Evolutionary conservation across 495 filamentous ascomycete genomes (phyloP), one percentile per base, ranked within the genome.

Genomic region (Penicillium crystallinum): DNA sequence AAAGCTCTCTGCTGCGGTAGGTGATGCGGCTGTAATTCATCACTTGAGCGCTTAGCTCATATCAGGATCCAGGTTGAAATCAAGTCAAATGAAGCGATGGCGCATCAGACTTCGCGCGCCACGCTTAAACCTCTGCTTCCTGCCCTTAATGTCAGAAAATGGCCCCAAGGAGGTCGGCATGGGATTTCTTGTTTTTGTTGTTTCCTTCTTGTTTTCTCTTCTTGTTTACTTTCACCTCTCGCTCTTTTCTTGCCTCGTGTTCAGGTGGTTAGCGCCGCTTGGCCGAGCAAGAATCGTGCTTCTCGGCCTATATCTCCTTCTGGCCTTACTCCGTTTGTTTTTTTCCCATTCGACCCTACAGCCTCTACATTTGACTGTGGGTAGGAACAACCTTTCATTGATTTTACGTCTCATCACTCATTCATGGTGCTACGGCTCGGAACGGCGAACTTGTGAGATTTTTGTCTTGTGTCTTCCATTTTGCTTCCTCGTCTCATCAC

Each of bases 1-100:
- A 90, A 89, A 74, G 80, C 79, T 54, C 72, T 91, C 34, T 91
- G 88, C 78, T 91, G 88, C 74, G 83, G 88, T 80, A 85, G 80
- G 76, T 77, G 73, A 75, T 61, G 23, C 38, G 33, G 38, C 46
- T 40, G 23, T 41, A 34, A 27, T 18, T 56, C 52, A 42, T 49
- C 39, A 12, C 40, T 52, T 39, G 33, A 29, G 42, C 49, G 42
- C 57, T 54, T 43, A 52, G 64, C 65, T 70, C 55, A 72, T 69
- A 54, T 53, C 47, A 53, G 56, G 50, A 53, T 63, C 57, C 58
- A 62, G 66, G 66, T 67, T 71, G 67, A 67, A 66, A 37, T 56
- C 45, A 27, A 57, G 50, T 46, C 29, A 49, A 60, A 47, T 42
- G 45, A 59, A 49, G 52, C 41, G 29, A 47, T 49, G 49, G 55